These are phyloP conservation scores for Lactarius tabidus DNA, from an alignment of 768 basidiomycete genomes.

Conservation along the genomic window DNA sequence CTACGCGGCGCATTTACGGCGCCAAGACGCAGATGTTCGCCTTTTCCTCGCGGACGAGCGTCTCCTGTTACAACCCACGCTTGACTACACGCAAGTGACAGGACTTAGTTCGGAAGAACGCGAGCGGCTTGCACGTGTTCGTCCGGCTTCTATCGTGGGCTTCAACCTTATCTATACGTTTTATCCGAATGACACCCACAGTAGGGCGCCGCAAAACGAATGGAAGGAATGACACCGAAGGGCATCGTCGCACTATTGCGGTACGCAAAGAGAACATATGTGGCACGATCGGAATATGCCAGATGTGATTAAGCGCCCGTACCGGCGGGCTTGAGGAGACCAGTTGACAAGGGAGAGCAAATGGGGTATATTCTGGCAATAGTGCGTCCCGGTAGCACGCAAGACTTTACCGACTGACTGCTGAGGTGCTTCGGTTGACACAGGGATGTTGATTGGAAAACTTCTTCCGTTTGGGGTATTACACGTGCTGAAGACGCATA, in stretches of 20 bases:
- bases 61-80: constrained; percentile 58
- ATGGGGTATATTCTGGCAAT: constrained; percentile 14
- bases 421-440: constrained; percentile 10
- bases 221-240: constrained; percentile 91
- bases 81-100: constrained; percentile 62
- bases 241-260: constrained; percentile 64
- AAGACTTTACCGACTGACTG: constrained; percentile 11
- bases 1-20: constrained; percentile 57
- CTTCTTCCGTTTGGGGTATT: constrained; percentile 15
- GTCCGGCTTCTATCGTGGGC: constrained; percentile 67
- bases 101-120: constrained; percentile 76
- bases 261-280: constrained; percentile 46
- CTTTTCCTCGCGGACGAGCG: constrained; percentile 75
- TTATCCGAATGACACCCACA: neutral
- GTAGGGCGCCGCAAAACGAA: constrained; percentile 87
- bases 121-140: constrained; percentile 54
- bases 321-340: neutral
- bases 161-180: neutral
- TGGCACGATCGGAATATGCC: constrained; percentile 8
- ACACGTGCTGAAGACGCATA: constrained; percentile 10
- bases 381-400: constrained; percentile 3
- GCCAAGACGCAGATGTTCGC: constrained; percentile 73
- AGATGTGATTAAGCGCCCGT: neutral
- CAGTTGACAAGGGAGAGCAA: constrained; percentile 8
- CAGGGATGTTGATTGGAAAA: constrained; percentile 10